These are phyloP conservation scores for Ustilaginoidea virens DNA, from an alignment of 2,329 filamentous ascomycete genomes.

Conservation along the genomic window DNA sequence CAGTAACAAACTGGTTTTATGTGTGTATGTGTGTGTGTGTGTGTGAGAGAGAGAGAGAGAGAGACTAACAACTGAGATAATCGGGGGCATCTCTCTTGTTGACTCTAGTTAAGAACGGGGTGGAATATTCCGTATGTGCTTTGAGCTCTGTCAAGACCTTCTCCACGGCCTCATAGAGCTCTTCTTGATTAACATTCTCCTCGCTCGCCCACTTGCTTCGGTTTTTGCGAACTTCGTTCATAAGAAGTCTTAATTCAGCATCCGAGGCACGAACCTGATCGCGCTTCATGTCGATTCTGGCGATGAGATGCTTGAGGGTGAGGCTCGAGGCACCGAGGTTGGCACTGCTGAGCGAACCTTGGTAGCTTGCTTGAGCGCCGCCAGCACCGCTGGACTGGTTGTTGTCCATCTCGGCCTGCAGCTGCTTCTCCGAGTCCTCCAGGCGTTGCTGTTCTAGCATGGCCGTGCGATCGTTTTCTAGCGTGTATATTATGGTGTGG, in stretches of 20 bases:
- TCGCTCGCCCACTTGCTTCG: slow-evolving; percentile 98
- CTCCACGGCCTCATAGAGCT: slow-evolving; percentile 90
- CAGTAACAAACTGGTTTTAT: no score
- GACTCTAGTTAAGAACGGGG: slow-evolving; percentile 85
- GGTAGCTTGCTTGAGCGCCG: slow-evolving; percentile 43
- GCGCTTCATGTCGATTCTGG: slow-evolving; percentile 84
- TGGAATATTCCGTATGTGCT: slow-evolving; percentile 91
- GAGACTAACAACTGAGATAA: slow-evolving; percentile 78
- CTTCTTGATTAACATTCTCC: slow-evolving; percentile 93
- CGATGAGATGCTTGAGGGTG: slow-evolving; percentile 92
- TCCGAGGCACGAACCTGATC: slow-evolving; percentile 84
- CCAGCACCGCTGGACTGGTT: slow-evolving; percentile 30
- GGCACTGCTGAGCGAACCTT: slow-evolving; percentile 80
- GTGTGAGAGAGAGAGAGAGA: no score
- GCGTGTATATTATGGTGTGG: slow-evolving; percentile 83
- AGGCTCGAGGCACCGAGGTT: slow-evolving; percentile 93
- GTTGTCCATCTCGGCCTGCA: slow-evolving; percentile 85
- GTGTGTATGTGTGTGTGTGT: no score
- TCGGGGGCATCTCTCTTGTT: slow-evolving; percentile 96
- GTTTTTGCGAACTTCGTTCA: slow-evolving; percentile 96
- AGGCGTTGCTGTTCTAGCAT: slow-evolving; percentile 97
- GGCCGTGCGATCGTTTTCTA: slow-evolving; percentile 87
- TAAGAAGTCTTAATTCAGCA: slow-evolving; percentile 76
- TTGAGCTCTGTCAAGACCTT: slow-evolving; percentile 96
- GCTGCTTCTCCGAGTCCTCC: slow-evolving; percentile 89